Evolutionary conservation across 352 stramenopile species (phyloP).

Genomic region (Blastocystis sp.): DNA sequence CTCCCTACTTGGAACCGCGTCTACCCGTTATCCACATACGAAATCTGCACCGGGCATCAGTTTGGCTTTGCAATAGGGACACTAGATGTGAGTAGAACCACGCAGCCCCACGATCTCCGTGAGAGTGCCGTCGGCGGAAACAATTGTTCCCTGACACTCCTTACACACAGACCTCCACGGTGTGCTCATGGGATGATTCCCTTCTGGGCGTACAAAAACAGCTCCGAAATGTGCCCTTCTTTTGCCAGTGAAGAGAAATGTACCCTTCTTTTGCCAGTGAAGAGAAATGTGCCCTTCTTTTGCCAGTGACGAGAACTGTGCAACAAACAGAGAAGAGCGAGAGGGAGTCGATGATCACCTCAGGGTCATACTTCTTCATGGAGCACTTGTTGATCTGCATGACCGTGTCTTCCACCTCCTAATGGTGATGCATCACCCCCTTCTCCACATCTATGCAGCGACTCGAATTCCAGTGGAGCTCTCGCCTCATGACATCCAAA

Average conservation of each 20-base stretch:
- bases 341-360: conserved; percentile 26
- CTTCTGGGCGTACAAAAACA: background rate
- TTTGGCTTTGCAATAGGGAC: conserved; percentile 32
- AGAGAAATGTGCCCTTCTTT: background rate
- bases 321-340: conserved; percentile 1
- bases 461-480: conserved; percentile 3
- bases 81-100: conserved; percentile 26
- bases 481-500: conserved; percentile 12
- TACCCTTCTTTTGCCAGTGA: background rate
- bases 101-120: background rate
- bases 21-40: background rate
- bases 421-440: background rate
- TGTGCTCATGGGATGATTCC: background rate
- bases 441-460: conserved; percentile 18
- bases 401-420: conserved; percentile 60
- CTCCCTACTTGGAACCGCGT: background rate
- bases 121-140: conserved; percentile 27
- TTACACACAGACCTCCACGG: conserved; percentile 47
- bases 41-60: background rate
- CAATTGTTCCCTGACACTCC: conserved; percentile 31
- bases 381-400: conserved; percentile 60
- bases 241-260: background rate
- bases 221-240: background rate
- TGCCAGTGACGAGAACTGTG: background rate
- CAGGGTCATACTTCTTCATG: conserved; percentile 54